Conservation (phyloP, 2,329 filamentous ascomycete species). For the Alternaria sp. region DNA sequence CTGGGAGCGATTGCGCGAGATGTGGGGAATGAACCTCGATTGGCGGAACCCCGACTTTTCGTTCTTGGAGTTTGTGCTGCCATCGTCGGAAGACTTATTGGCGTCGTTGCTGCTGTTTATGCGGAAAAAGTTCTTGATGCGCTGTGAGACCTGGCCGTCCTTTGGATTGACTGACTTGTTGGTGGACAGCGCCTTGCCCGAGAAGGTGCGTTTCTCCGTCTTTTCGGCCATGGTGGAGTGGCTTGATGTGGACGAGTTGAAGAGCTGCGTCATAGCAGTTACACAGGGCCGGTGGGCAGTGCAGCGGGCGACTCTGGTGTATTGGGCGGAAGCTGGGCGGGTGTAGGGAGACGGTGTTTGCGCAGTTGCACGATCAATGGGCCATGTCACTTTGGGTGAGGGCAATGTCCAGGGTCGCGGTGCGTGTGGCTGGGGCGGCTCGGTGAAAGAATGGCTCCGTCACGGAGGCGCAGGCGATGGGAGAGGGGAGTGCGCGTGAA, state of each 20-base stretch:
- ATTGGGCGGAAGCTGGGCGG: background rate
- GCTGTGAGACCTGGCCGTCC: slow-evolving; percentile 64
- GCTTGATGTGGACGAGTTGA: slow-evolving; percentile 48
- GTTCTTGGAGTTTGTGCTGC: slow-evolving; percentile 56
- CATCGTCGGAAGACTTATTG: slow-evolving; percentile 48
- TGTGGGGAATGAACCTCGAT: slow-evolving; percentile 85
- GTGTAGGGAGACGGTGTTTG: slow-evolving; percentile 17
- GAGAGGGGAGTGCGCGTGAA: background rate
- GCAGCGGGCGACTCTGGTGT: background rate
- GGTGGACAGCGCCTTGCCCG: slow-evolving; percentile 52
- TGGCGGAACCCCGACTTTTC: slow-evolving; percentile 78
- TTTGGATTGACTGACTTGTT: slow-evolving; percentile 58
- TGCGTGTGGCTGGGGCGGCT: slow-evolving; percentile 32
- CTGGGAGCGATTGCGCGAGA: slow-evolving; percentile 84
- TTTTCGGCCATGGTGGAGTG: slow-evolving; percentile 52
- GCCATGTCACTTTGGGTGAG: slow-evolving; percentile 38
- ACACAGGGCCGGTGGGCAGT: slow-evolving; percentile 2
- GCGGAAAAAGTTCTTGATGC: slow-evolving; percentile 73
- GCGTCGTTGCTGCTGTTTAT: slow-evolving; percentile 63
- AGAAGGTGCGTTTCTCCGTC: slow-evolving; percentile 58
- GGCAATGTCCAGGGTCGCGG: slow-evolving; percentile 6
- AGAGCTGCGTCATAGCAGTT: slow-evolving; percentile 51
- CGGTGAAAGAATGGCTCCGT: slow-evolving; percentile 36
- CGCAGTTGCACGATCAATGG: slow-evolving; percentile 38
- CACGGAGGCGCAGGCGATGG: slow-evolving; percentile 11